phyloP scores from a whole-genome alignment of 2,329 filamentous ascomycete genomes.

The Myrmaecium sp. region DNA sequence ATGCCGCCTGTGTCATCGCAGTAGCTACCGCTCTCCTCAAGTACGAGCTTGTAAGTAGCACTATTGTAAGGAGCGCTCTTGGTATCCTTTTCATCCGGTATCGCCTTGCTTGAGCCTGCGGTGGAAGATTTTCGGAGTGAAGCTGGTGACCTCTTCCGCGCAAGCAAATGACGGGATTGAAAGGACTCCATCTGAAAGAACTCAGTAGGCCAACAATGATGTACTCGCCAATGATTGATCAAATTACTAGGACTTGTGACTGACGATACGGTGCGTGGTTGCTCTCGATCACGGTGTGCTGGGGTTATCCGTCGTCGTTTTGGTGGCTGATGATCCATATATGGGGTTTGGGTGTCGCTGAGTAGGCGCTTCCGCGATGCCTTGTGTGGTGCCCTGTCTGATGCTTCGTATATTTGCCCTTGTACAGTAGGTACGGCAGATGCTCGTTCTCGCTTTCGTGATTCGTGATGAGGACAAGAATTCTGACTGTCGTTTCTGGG shows the following conservation, averaged over 20 bases:
- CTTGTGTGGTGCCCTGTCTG: no score
- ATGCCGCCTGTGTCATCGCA: constrained; percentile 16
- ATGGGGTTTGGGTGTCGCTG: no score
- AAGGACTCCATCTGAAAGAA: neutral
- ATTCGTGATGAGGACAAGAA: no score
- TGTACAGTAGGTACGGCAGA: neutral
- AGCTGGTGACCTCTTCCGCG: neutral
- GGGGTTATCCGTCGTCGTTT: no score
- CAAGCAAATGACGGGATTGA: neutral
- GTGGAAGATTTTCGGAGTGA: constrained; percentile 1
- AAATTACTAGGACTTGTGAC: no score
- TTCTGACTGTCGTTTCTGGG: no score
- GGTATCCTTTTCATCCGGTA: constrained; percentile 3
- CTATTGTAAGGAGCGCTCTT: constrained; percentile 10
- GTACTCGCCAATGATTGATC: constrained; percentile 2
- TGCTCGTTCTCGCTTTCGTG: no score
- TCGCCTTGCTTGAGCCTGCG: no score
- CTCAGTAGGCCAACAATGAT: neutral
- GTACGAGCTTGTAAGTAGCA: constrained; percentile 18
- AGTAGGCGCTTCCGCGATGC: no score
- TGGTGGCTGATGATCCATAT: no score
- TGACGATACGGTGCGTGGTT: no score
- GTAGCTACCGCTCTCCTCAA: constrained; percentile 24
- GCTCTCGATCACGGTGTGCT: no score
- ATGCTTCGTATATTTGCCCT: neutral